A percentile compares a stretch with the other conserved stretches of the same genome.
Evolutionary conservation across 345 rosid genomes (phyloP).

Genomic region (Citrus hindsii): DNA sequence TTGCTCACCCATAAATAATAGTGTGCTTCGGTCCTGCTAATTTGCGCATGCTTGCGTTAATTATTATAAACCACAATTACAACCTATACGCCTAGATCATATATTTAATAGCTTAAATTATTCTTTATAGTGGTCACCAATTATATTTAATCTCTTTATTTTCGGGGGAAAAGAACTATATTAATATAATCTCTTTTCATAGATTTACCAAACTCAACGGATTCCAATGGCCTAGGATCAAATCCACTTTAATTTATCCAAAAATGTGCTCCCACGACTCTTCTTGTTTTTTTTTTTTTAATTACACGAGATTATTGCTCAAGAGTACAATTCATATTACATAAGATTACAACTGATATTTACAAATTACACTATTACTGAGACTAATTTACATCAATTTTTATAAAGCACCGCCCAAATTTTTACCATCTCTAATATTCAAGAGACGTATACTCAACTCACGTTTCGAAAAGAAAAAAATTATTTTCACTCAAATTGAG

Average conservation of each 20-base stretch:
- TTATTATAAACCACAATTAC: conserved; percentile 8
- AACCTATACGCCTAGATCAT: neutral
- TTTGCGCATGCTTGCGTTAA: conserved; percentile 9
- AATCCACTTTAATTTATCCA: no score
- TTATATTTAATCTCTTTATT: neutral
- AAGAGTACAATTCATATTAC: no score
- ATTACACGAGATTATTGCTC: no score
- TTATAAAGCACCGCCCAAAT: fast-evolving
- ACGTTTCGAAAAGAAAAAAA: no score
- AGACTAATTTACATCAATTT: no score
- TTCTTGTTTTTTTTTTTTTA: neutral
- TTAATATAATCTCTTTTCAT: no score
- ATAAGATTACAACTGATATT: no score
- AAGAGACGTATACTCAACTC: no score
- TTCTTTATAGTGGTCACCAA: neutral
- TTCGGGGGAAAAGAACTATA: no score
- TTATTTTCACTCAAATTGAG: no score
- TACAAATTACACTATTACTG: no score
- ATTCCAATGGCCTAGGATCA: neutral
- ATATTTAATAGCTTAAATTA: neutral
- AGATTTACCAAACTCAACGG: neutral
- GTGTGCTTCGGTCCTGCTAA: neutral
- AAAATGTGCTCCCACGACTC: neutral
- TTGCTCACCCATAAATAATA: neutral
- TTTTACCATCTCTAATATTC: no score